A percentile compares a stretch with the other conserved stretches of the same genome.
Evolutionary conservation across 2,329 filamentous ascomycete genomes (phyloP).

Genomic region (Trichophyton schoenleinii): DNA sequence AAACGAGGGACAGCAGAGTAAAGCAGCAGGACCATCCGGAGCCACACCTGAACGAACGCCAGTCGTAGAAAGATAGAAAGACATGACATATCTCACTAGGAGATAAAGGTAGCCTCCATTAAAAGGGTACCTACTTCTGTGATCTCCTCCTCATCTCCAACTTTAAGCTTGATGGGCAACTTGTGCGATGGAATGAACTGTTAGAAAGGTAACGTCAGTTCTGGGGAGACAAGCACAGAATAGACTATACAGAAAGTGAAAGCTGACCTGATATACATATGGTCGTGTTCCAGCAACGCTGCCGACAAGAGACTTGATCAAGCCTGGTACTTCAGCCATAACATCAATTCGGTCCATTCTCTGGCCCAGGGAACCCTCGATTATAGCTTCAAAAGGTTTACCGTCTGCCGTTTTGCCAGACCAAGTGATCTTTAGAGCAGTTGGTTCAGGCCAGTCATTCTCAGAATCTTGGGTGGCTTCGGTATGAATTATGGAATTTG

Average conservation of each 20-base stretch:
- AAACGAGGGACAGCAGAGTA: neutral
- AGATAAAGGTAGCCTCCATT: conserved; percentile 93
- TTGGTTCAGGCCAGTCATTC: conserved; percentile 83
- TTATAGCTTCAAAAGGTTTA: conserved; percentile 54
- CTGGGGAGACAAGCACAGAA: neutral
- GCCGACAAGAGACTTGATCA: conserved; percentile 88
- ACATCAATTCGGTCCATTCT: conserved; percentile 78
- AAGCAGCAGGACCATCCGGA: neutral
- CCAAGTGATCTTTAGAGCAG: conserved; percentile 63
- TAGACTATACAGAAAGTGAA: neutral
- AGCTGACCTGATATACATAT: conserved; percentile 84
- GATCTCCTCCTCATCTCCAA: conserved; percentile 62
- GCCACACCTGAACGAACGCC: conserved; percentile 13
- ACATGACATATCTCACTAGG: conserved; percentile 27
- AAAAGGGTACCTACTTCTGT: conserved; percentile 69
- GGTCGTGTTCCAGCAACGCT: conserved; percentile 83
- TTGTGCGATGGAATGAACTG: conserved; percentile 58
- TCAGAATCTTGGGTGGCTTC: conserved; percentile 58
- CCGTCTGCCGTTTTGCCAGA: conserved; percentile 63
- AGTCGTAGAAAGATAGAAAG: conserved; percentile 6
- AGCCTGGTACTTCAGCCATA: conserved; percentile 90
- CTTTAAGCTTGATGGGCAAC: conserved; percentile 67
- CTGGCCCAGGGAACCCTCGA: conserved; percentile 57
- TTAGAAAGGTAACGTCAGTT: neutral
- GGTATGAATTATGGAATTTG: conserved; percentile 56